A percentile compares a stretch with the other conserved stretches of the same genome.
phyloP scores from a whole-genome alignment of 176 grass and related monocot species.

The Hsuehochloa calcarea region DNA sequence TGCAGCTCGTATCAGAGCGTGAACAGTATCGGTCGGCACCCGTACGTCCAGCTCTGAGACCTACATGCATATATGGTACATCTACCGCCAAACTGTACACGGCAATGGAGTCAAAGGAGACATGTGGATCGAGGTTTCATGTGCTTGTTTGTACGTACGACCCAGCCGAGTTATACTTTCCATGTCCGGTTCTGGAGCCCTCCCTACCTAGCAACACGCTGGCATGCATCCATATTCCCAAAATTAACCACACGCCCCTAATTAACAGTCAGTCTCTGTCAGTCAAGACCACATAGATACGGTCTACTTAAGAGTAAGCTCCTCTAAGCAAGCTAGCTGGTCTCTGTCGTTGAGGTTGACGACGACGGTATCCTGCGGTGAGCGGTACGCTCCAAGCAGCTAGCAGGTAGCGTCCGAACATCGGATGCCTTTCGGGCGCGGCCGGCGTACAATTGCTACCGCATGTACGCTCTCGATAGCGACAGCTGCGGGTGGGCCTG shows the following conservation, averaged over 20 bases:
- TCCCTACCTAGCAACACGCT: background rate
- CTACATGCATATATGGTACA: background rate
- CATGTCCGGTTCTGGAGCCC: background rate
- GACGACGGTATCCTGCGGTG: background rate
- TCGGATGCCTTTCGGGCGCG: slow-evolving; percentile 25
- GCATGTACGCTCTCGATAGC: background rate
- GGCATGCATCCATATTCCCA: background rate
- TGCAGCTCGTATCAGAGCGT: background rate
- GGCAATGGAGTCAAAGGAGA: background rate
- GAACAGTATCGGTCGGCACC: background rate
- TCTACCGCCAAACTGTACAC: background rate
- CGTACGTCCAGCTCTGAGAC: background rate
- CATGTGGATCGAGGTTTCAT: background rate
- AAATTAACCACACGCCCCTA: background rate
- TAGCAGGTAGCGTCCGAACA: slow-evolving; percentile 34
- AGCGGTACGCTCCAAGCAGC: background rate
- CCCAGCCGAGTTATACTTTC: background rate
- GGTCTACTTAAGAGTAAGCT: background rate
- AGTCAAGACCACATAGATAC: background rate
- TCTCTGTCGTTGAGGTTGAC: slow-evolving; percentile 2
- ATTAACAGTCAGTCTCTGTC: background rate
- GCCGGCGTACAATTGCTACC: background rate
- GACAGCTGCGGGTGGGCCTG: background rate
- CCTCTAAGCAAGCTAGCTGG: background rate
- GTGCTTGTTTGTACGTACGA: background rate